phyloP scores from a whole-genome alignment of 352 stramenopile genomes.

The Phytopythium ostracodes region DNA sequence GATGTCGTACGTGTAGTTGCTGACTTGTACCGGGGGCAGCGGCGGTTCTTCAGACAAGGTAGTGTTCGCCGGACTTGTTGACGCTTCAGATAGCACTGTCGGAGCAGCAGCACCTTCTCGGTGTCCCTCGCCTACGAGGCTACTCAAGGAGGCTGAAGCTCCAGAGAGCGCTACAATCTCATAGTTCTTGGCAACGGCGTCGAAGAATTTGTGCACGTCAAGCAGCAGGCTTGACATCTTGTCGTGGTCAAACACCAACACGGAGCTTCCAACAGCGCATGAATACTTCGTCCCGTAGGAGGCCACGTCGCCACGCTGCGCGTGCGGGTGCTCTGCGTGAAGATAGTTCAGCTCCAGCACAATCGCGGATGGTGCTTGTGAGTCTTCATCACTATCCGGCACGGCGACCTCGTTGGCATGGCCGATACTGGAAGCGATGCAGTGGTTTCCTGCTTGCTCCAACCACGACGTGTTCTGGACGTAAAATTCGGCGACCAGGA shows the following conservation, averaged over 20 bases:
- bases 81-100: slow-evolving; percentile 17
- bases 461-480: slow-evolving; percentile 61
- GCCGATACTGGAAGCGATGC: slow-evolving; percentile 71
- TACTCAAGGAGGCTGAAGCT: background rate
- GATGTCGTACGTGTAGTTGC: slow-evolving; percentile 74
- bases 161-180: slow-evolving; percentile 4
- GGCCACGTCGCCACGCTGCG: slow-evolving; percentile 29
- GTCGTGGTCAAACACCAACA: slow-evolving; percentile 67
- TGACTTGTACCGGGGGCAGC: slow-evolving; percentile 8
- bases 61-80: slow-evolving; percentile 33
- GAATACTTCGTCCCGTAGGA: slow-evolving; percentile 78
- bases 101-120: background rate
- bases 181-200: slow-evolving; percentile 54
- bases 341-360: slow-evolving; percentile 67
- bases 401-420: slow-evolving; percentile 11
- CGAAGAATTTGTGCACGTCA: slow-evolving; percentile 61
- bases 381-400: slow-evolving; percentile 7
- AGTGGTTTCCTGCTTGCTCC: slow-evolving; percentile 39
- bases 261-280: slow-evolving; percentile 55
- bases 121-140: background rate
- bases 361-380: slow-evolving; percentile 22
- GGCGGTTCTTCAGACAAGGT: slow-evolving; percentile 20
- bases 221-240: slow-evolving; percentile 60
- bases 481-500: slow-evolving; percentile 68
- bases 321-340: slow-evolving; percentile 60